Conservation (phyloP, 2,329 filamentous ascomycete species). For the Cladophialophora psammophila region DNA sequence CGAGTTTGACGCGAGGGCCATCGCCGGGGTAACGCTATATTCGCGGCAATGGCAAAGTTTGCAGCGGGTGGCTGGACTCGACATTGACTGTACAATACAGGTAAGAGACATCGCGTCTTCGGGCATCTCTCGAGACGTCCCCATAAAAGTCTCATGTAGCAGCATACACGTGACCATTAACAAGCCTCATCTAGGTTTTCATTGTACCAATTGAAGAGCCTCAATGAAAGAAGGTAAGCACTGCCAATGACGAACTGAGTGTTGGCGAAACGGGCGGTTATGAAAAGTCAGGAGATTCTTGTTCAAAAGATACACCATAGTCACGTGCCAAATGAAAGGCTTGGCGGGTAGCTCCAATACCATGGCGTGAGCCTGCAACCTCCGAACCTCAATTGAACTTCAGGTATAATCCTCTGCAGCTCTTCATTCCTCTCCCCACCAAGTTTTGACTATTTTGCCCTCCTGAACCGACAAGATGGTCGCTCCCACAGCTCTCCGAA, state of each 20-base stretch:
- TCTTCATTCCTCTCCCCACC: conserved; percentile 8
- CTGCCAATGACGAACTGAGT: conserved; percentile 10
- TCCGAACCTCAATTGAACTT: conserved; percentile 22
- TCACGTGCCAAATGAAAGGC: conserved; percentile 26
- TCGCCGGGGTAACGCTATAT: neutral
- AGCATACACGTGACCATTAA: neutral
- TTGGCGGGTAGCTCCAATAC: conserved; percentile 26
- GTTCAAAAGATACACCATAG: conserved; percentile 4
- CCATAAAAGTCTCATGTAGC: conserved; percentile 34
- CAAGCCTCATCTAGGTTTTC: neutral
- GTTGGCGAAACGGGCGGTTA: neutral
- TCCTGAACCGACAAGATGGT: conserved; percentile 37
- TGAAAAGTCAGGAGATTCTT: conserved; percentile 31
- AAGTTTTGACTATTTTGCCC: neutral
- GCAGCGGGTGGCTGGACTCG: neutral
- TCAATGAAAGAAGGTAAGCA: conserved; percentile 3
- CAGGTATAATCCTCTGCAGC: conserved; percentile 16
- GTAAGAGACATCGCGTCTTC: conserved; percentile 16
- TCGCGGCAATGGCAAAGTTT: neutral
- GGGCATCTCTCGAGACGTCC: conserved; percentile 30
- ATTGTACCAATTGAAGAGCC: neutral
- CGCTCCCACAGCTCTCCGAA: conserved; percentile 40
- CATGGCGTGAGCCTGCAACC: conserved; percentile 11
- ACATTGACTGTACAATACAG: neutral
- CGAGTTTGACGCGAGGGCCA: neutral